These are phyloP conservation scores for Nicotiana paniculata DNA, from an alignment of 257 asterid species.

Conservation along the genomic window DNA sequence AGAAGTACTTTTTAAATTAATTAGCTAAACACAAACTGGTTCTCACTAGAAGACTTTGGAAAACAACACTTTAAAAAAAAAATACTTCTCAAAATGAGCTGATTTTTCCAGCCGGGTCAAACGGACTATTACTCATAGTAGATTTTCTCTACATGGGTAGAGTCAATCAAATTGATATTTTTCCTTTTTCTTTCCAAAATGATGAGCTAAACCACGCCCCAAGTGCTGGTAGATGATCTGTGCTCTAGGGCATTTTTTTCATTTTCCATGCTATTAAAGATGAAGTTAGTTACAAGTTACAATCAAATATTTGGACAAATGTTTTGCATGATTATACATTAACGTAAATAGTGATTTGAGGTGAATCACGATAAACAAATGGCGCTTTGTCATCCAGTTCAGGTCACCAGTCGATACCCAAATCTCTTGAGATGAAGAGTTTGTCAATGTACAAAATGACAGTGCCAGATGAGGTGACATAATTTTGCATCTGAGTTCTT, in stretches of 20 bases:
- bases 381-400: not conserved
- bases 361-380: not conserved
- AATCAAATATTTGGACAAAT: not conserved
- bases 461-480: conserved; percentile 37
- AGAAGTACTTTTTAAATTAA: too few species aligned
- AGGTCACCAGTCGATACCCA: conserved; percentile 77
- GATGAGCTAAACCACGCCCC: not conserved
- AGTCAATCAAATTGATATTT: not conserved
- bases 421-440: conserved; percentile 55
- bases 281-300: not conserved
- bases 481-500: conserved; percentile 64
- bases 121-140: not conserved
- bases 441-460: conserved; percentile 56
- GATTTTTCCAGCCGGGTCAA: not conserved
- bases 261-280: not conserved
- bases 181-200: not conserved
- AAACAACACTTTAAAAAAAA: too few species aligned
- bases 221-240: not conserved
- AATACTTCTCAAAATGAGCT: too few species aligned
- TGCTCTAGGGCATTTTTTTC: not conserved
- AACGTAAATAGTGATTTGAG: not conserved
- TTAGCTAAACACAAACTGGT: too few species aligned
- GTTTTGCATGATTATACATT: not conserved
- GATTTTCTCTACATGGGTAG: too few species aligned
- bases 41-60: too few species aligned